A percentile compares a stretch with the other conserved stretches of the same genome.
Conservation (phyloP, 2,329 filamentous ascomycete species). For the Colletotrichum agaves region DNA sequence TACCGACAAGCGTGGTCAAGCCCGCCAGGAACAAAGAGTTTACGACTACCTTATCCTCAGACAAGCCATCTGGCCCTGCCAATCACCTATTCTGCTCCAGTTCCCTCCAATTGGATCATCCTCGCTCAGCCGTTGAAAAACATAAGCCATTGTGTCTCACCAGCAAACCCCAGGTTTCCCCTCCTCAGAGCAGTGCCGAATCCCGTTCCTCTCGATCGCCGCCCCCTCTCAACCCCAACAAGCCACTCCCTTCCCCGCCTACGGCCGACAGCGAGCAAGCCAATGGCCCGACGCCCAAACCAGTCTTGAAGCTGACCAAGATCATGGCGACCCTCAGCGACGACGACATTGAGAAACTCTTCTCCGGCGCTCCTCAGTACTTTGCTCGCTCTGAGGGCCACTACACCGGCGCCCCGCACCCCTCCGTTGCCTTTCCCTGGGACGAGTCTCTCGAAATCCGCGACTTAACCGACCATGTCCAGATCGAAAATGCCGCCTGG, state of each 20-base stretch:
- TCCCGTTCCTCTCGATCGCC: conserved; percentile 36
- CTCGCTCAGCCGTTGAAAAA: conserved; percentile 36
- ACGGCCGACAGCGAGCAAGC: conserved; percentile 54
- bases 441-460: conserved; percentile 70
- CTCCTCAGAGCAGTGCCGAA: conserved; percentile 38
- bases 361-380: conserved; percentile 81
- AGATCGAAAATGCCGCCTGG: conserved; percentile 73
- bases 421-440: conserved; percentile 75
- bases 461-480: conserved; percentile 72
- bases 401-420: conserved; percentile 68
- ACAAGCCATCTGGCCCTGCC: conserved; percentile 6
- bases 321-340: conserved; percentile 70
- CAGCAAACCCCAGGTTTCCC: conserved; percentile 38
- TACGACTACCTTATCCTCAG: background rate
- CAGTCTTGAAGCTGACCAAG: conserved; percentile 62
- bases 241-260: conserved; percentile 67
- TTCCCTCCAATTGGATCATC: conserved; percentile 25
- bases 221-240: conserved; percentile 61
- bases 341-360: conserved; percentile 73
- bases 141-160: conserved; percentile 36
- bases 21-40: background rate
- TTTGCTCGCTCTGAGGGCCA: conserved; percentile 70
- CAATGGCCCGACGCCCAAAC: conserved; percentile 52
- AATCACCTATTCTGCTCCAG: conserved; percentile 3
- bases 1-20: background rate